Percentiles rank a stretch among this genome's conserved stretches.
Evolutionary conservation across 495 filamentous ascomycete genomes (phyloP).

Genomic region (Staphylotrichum tortipilum): DNA sequence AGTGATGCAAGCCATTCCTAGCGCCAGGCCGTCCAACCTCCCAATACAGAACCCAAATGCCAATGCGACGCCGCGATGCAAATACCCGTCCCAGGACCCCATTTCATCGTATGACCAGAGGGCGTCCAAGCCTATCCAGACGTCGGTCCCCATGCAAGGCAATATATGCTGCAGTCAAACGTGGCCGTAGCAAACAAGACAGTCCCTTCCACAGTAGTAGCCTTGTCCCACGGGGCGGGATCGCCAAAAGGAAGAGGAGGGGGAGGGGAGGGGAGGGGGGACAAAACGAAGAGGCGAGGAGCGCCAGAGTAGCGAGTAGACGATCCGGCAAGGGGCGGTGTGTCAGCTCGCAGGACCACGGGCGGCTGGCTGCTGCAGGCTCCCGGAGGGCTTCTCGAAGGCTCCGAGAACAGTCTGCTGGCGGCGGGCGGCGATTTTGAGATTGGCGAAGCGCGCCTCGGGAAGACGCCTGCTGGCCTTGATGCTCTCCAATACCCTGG

Average conservation of each 20-base stretch:
- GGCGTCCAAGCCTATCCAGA: conserved; percentile 6
- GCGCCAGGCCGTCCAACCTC: conserved; percentile 4
- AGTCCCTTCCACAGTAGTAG: conserved; percentile 7
- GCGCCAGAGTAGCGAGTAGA: not conserved
- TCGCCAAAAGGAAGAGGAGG: not conserved
- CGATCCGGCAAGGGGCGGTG: conserved; percentile 6
- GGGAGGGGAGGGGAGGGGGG: too few relatives aligned
- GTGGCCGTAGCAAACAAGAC: conserved; percentile 15
- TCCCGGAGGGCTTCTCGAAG: conserved; percentile 22
- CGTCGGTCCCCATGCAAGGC: conserved; percentile 10
- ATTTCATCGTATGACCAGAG: conserved; percentile 5
- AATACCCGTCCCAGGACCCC: conserved; percentile 1
- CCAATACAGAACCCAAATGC: conserved; percentile 3
- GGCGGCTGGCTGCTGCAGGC: conserved; percentile 10
- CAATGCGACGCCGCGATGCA: conserved; percentile 9
- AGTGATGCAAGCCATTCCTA: conserved; percentile 11
- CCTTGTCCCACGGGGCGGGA: conserved; percentile 1
- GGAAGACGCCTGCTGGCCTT: conserved; percentile 63
- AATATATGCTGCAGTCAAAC: conserved; percentile 20
- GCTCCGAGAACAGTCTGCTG: conserved; percentile 50
- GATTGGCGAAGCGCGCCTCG: conserved; percentile 58
- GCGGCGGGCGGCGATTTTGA: conserved; percentile 50
- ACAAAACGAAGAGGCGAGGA: not conserved
- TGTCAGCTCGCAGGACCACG: not conserved
- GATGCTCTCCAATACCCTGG: conserved; percentile 69